Evolutionary conservation across 306 rosid species (phyloP).

Genomic region (Crotalaria pallida): DNA sequence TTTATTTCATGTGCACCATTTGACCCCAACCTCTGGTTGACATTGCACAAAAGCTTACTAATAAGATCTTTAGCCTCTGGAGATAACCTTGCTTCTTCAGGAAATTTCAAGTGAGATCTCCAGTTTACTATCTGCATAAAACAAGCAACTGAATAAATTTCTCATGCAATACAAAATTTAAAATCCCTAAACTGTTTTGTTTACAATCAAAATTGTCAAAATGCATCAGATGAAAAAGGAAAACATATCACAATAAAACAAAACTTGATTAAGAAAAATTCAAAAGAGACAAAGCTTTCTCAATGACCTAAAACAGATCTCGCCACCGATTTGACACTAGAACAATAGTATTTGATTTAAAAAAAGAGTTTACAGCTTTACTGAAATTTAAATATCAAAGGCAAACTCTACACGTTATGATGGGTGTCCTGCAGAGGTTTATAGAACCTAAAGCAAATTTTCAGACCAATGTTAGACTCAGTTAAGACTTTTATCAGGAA

Average conservation of each 20-base stretch:
- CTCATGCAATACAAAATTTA: background rate
- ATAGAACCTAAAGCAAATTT: background rate
- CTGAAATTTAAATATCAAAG: background rate
- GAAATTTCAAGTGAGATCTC: slow-evolving; percentile 91
- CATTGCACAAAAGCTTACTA: slow-evolving; percentile 72
- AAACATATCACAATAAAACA: background rate
- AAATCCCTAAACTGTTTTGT: background rate
- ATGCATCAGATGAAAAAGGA: background rate
- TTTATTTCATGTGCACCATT: slow-evolving; percentile 84
- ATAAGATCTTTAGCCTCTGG: slow-evolving; percentile 75
- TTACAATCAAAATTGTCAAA: background rate
- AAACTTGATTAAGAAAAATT: background rate
- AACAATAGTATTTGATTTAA: background rate
- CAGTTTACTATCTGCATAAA: slow-evolving; percentile 81
- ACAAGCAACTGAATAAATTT: slow-evolving; percentile 6
- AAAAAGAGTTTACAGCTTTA: too few species aligned
- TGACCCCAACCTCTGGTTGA: slow-evolving; percentile 74
- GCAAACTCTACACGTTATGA: background rate
- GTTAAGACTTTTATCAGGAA: background rate
- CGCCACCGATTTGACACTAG: too few species aligned
- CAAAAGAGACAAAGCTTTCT: too few species aligned
- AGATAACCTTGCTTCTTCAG: slow-evolving; percentile 82
- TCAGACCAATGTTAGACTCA: background rate
- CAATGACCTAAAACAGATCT: too few species aligned
- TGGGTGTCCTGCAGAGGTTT: background rate